Conservation (phyloP, 2,329 filamentous ascomycete genomes). For the Botrytis galanthina region DNA sequence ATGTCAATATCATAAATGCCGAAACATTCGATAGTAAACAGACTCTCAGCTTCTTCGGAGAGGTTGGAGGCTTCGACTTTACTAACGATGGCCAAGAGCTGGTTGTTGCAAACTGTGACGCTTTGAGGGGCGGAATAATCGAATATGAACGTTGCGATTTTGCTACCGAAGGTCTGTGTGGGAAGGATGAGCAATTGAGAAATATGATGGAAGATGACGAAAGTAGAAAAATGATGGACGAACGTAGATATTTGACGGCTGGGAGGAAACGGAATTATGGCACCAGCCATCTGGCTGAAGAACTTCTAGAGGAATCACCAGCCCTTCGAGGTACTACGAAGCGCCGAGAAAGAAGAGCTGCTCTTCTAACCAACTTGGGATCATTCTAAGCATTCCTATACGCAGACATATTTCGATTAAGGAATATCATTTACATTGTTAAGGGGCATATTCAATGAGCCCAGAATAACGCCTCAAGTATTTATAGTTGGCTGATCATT, state of each 20-base stretch:
- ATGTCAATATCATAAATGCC: constrained; percentile 68
- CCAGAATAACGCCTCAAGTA: not conserved
- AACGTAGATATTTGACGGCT: not conserved
- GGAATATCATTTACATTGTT: not conserved
- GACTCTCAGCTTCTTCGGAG: constrained; percentile 71
- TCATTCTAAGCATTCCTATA: constrained; percentile 6
- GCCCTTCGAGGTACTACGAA: constrained; percentile 14
- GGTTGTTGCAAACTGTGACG: constrained; percentile 66
- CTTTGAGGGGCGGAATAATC: constrained; percentile 57
- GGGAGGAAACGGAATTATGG: constrained; percentile 12
- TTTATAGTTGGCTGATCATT: not conserved
- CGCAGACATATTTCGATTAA: not conserved
- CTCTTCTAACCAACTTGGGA: constrained; percentile 5
- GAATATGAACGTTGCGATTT: constrained; percentile 38
- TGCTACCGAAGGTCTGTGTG: constrained; percentile 24
- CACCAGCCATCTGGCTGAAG: constrained; percentile 8
- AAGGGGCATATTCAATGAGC: not conserved
- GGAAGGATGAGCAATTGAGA: constrained; percentile 8
- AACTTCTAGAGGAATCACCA: not conserved
- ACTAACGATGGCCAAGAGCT: constrained; percentile 65
- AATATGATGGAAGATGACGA: constrained; percentile 10
- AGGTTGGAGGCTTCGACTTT: constrained; percentile 67
- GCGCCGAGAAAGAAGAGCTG: constrained; percentile 13
- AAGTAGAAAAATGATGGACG: not conserved
- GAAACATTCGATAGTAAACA: constrained; percentile 64